phyloP scores from a whole-genome alignment of 2,329 filamentous ascomycete species.

The Teratosphaeria zuluensis region DNA sequence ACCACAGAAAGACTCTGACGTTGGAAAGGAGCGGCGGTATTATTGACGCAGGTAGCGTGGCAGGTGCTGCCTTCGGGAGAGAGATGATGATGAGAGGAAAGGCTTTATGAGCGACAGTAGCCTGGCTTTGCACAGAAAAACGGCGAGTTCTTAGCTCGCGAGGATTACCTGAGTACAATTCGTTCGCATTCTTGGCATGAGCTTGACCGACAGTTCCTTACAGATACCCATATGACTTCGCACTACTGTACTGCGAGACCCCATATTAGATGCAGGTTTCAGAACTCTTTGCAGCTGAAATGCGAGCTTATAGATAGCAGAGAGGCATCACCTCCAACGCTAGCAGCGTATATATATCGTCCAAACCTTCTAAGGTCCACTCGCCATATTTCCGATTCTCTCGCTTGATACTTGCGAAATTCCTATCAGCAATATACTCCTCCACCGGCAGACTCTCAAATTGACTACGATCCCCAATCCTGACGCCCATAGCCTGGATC shows the following conservation, averaged over 20 bases:
- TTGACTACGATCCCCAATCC: constrained; percentile 31
- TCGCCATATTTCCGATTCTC: constrained; percentile 6
- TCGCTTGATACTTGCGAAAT: constrained; percentile 7
- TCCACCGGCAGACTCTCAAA: constrained; percentile 28
- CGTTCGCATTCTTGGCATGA: too few species aligned
- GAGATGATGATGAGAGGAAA: background rate
- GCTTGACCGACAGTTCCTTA: background rate
- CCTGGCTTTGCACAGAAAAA: too few species aligned
- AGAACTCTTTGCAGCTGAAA: too few species aligned
- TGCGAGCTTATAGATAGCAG: background rate
- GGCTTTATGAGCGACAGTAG: background rate
- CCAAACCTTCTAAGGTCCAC: constrained; percentile 7
- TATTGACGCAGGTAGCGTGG: background rate
- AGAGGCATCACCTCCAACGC: background rate
- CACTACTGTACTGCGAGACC: too few species aligned
- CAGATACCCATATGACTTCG: background rate
- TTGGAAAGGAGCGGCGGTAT: background rate
- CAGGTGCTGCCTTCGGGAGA: background rate
- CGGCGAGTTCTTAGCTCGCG: too few species aligned
- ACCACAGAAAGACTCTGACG: background rate
- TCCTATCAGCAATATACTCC: constrained; percentile 29
- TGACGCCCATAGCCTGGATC: constrained; percentile 30
- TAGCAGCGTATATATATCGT: constrained; percentile 3
- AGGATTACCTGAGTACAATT: too few species aligned
- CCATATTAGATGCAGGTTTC: too few species aligned